phyloP scores from a whole-genome alignment of 306 rosid genomes.

The Sicyos baderoa region DNA sequence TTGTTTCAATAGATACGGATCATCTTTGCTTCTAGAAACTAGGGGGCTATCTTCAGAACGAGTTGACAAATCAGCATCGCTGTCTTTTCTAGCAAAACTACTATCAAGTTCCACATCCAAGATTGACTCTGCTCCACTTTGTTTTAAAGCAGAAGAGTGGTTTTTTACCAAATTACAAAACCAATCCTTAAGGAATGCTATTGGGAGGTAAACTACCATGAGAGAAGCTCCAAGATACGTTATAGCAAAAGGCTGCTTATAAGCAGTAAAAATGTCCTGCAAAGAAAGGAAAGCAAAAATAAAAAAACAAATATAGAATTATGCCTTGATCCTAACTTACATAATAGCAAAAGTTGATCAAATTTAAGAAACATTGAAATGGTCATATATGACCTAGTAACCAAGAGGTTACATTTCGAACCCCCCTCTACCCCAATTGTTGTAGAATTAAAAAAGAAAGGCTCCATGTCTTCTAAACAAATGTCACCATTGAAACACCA shows the following conservation, averaged over 20 bases:
- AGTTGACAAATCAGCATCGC: constrained; percentile 46
- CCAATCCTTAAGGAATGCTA: constrained; percentile 91
- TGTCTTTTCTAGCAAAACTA: constrained; percentile 46
- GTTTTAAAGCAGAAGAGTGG: constrained; percentile 46
- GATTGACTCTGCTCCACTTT: constrained; percentile 36
- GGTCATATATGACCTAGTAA: too few relatives aligned
- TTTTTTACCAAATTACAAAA: constrained; percentile 44
- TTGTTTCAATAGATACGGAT: constrained; percentile 32
- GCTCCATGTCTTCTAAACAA: not conserved
- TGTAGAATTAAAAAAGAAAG: not conserved
- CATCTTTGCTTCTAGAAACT: constrained; percentile 54
- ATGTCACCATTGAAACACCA: not conserved
- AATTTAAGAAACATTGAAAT: not conserved
- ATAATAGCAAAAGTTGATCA: not conserved
- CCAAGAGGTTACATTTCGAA: too few relatives aligned
- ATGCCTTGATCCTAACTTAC: constrained; percentile 7
- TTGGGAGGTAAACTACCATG: constrained; percentile 93
- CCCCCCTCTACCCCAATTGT: too few relatives aligned
- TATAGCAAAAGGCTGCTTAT: constrained; percentile 95
- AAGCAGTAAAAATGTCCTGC: constrained; percentile 69
- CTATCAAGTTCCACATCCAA: constrained; percentile 50
- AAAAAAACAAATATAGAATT: not conserved
- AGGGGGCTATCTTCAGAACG: constrained; percentile 53
- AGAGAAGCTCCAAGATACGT: constrained; percentile 99
- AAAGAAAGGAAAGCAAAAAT: constrained; percentile 23